Percentiles rank a stretch among this genome's conserved stretches.
phyloP scores from a whole-genome alignment of 2,329 filamentous ascomycete genomes.

The Fusarium incarnatum region DNA sequence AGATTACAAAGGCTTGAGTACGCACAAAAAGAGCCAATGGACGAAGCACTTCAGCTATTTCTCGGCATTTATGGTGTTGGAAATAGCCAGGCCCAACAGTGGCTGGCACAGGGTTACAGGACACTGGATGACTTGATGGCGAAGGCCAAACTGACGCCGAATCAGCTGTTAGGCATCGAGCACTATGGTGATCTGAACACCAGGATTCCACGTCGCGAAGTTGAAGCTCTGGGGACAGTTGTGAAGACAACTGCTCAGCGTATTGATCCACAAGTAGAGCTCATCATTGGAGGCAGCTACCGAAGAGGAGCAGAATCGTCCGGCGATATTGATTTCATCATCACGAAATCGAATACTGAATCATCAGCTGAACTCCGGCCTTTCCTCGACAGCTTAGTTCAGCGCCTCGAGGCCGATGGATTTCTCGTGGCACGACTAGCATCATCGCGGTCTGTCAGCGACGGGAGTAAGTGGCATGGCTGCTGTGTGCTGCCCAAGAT shows the following conservation, averaged over 20 bases:
- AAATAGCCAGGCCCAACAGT: slow-evolving; percentile 74
- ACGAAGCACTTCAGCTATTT: slow-evolving; percentile 75
- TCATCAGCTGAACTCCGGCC: slow-evolving; percentile 67
- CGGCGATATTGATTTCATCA: slow-evolving; percentile 86
- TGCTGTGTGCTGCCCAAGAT: slow-evolving; percentile 75
- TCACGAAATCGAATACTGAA: slow-evolving; percentile 74
- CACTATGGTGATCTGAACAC: slow-evolving; percentile 83
- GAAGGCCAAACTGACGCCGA: slow-evolving; percentile 72
- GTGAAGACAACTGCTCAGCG: slow-evolving; percentile 69
- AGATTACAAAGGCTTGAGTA: slow-evolving; percentile 78
- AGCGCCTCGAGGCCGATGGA: slow-evolving; percentile 65
- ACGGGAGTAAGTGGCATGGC: slow-evolving; percentile 88
- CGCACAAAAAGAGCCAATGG: slow-evolving; percentile 73
- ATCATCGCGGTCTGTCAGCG: slow-evolving; percentile 56
- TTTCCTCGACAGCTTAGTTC: slow-evolving; percentile 73
- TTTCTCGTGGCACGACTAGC: slow-evolving; percentile 81
- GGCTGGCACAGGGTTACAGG: slow-evolving; percentile 79
- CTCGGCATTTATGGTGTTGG: slow-evolving; percentile 85
- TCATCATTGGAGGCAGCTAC: slow-evolving; percentile 87
- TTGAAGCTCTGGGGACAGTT: slow-evolving; percentile 73
- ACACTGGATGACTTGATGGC: slow-evolving; percentile 77
- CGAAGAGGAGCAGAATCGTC: slow-evolving; percentile 79
- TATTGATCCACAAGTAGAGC: slow-evolving; percentile 73
- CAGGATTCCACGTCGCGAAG: slow-evolving; percentile 82
- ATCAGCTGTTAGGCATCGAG: slow-evolving; percentile 81